These are phyloP conservation scores for Multifurca ochricompacta DNA, from an alignment of 768 basidiomycete species.

Conservation along the genomic window DNA sequence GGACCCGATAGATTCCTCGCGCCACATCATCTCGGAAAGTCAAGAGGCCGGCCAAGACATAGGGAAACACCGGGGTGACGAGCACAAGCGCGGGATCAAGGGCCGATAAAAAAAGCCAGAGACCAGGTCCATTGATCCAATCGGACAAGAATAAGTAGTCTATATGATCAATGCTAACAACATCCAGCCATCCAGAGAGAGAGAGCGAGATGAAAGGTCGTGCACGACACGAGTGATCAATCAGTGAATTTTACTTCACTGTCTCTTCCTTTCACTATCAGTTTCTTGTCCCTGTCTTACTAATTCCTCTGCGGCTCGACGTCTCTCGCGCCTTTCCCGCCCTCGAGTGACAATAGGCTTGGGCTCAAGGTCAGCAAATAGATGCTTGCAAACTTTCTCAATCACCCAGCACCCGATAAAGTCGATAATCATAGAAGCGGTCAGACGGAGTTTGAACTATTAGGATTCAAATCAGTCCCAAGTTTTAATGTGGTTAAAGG, in stretches of 20 bases:
- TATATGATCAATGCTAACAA: slow-evolving; percentile 19
- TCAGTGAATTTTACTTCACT: slow-evolving; percentile 21
- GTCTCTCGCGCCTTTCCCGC: slow-evolving; percentile 65
- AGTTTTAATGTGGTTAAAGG: not conserved
- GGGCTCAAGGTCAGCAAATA: slow-evolving; percentile 86
- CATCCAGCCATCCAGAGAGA: too few species aligned
- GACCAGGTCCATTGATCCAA: slow-evolving; percentile 13
- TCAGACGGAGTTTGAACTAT: slow-evolving; percentile 80
- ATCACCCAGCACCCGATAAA: slow-evolving; percentile 83
- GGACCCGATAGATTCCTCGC: slow-evolving; percentile 5
- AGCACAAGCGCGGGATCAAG: not conserved
- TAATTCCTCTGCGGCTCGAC: slow-evolving; percentile 39
- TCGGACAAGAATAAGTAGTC: slow-evolving; percentile 15
- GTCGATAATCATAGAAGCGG: slow-evolving; percentile 76
- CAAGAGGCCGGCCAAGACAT: not conserved
- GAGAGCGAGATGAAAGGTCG: slow-evolving; percentile 5
- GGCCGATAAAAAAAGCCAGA: slow-evolving; percentile 1
- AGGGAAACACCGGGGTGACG: slow-evolving; percentile 9
- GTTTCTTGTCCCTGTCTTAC: slow-evolving; percentile 19
- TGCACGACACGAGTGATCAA: slow-evolving; percentile 7
- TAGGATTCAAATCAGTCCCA: slow-evolving; percentile 7
- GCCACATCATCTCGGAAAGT: slow-evolving; percentile 16
- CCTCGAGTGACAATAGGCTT: slow-evolving; percentile 79
- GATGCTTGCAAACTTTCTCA: slow-evolving; percentile 71
- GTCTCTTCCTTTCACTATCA: slow-evolving; percentile 29